A percentile compares a stretch with the other conserved stretches of the same genome.
Evolutionary conservation across 2,329 filamentous ascomycete species (phyloP).

Genomic region (Botrytis elliptica): DNA sequence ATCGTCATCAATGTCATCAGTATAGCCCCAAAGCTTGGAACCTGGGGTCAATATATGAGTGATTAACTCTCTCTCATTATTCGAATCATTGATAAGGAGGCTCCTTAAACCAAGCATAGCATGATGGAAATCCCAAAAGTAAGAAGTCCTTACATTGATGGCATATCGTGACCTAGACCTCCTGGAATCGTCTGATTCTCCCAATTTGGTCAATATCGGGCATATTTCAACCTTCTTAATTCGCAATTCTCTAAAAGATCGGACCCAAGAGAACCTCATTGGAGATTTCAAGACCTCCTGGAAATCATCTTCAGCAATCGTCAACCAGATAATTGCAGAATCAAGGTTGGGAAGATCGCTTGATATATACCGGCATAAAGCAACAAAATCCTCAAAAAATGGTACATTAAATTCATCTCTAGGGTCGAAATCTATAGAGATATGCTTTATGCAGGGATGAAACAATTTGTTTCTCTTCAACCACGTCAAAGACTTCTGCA

Average conservation of each 20-base stretch:
- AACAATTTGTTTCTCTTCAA: not conserved
- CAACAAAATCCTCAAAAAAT: not conserved
- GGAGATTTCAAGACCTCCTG: not conserved
- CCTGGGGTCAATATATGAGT: not conserved
- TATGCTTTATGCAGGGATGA: not conserved
- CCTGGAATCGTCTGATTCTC: not conserved
- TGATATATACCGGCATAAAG: not conserved
- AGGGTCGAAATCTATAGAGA: not conserved
- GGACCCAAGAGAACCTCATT: not conserved
- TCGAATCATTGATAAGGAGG: not conserved
- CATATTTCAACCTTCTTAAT: not conserved
- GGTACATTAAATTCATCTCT: not conserved
- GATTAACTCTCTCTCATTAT: not conserved
- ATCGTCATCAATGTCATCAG: slow-evolving; percentile 2
- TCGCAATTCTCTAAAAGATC: not conserved
- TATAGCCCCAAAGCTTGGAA: slow-evolving; percentile 1
- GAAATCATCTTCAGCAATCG: not conserved
- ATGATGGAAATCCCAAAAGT: not conserved
- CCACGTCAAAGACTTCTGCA: slow-evolving; percentile 5
- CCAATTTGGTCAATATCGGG: not conserved
- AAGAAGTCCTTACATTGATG: fast-evolving
- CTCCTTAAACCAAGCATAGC: not conserved
- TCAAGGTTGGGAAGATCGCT: not conserved
- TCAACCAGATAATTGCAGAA: not conserved
- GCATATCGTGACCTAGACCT: fast-evolving